These are phyloP conservation scores for Populus simonii DNA, from an alignment of 345 rosid species.

Conservation along the genomic window DNA sequence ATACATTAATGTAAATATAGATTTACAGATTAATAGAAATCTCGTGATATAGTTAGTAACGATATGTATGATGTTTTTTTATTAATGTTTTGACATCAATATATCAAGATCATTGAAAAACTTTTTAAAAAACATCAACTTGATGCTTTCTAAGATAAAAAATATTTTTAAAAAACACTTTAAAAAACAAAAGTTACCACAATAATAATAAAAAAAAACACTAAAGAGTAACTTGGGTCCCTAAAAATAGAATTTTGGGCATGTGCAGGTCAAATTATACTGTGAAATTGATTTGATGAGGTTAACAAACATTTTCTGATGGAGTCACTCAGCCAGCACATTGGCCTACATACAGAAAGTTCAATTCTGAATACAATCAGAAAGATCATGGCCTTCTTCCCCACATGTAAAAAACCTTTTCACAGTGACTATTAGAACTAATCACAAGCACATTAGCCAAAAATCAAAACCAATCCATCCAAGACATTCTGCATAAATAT, in stretches of 20 bases:
- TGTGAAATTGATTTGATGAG: background rate
- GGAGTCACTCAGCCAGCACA: slow-evolving; percentile 9
- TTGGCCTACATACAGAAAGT: slow-evolving; percentile 18
- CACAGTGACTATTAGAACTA: too few species aligned
- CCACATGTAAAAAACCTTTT: background rate
- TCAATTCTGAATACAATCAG: background rate
- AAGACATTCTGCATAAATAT: background rate
- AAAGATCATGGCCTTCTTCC: background rate
- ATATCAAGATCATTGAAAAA: too few species aligned
- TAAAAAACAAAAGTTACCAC: fast-evolving
- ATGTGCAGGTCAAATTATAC: background rate
- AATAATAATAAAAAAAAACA: fast-evolving
- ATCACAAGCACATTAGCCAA: background rate
- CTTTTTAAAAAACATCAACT: too few species aligned
- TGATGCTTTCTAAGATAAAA: too few species aligned
- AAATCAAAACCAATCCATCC: background rate
- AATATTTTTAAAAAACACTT: too few species aligned
- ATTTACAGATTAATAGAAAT: too few species aligned
- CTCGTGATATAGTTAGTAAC: too few species aligned
- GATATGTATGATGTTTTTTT: too few species aligned
- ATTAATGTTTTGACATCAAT: too few species aligned
- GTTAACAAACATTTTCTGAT: background rate
- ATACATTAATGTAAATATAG: too few species aligned
- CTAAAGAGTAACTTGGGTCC: too few species aligned
- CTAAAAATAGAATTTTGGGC: background rate